Evolutionary conservation across 164 flowering plant genomes (phyloP), one percentile per base, ranked within the genome.

Genomic region (Annona squamosa): DNA sequence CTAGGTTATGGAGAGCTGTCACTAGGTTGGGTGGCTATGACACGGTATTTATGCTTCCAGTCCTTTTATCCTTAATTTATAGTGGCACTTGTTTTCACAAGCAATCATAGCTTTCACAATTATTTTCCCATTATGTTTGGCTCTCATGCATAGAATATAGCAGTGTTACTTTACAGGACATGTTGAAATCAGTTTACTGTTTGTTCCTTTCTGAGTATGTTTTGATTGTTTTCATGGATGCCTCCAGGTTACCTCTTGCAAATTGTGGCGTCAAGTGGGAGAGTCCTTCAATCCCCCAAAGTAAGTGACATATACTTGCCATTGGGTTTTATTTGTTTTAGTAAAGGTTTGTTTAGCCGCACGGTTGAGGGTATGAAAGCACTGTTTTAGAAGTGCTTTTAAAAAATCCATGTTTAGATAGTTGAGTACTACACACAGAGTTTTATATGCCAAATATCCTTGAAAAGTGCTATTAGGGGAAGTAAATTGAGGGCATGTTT

Each of bases 11-110:
- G 94, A 88, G 97, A 84, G 84, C 91, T 57, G 99, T 94, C 68
- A 87, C 81, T 71, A 85, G 83, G 80, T 82, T 94, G 83, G 99
- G 99, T 67, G 99, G 99, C 75, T 92, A 94, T 77, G 99, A 94
- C 48, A 83, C 85, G 93, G 99, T 91, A 85, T 52, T 46, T 45
- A 2, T 48, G 37, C 26, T 52, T 37, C 74, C 65, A 37, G 2
- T 48, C 59, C 12, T 42, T 42, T 3, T 7, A 18, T 12, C 12
- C 67, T 64, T 42, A 26, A 9, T 18, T 69, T 5, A 1, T 48
- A 69, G 41, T 26, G 37, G 37, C 37, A 26, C 37, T 26, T 26
- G 37, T 26, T 26, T 26, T 26, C 37, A 26, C 37, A 26, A 26
- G 37, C 37, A 26, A 26, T 26, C 37, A 26, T 26, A 26, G 37